These are phyloP conservation scores for Aquilaria agallochum DNA, from an alignment of 441 rosid species.

Conservation along the genomic window DNA sequence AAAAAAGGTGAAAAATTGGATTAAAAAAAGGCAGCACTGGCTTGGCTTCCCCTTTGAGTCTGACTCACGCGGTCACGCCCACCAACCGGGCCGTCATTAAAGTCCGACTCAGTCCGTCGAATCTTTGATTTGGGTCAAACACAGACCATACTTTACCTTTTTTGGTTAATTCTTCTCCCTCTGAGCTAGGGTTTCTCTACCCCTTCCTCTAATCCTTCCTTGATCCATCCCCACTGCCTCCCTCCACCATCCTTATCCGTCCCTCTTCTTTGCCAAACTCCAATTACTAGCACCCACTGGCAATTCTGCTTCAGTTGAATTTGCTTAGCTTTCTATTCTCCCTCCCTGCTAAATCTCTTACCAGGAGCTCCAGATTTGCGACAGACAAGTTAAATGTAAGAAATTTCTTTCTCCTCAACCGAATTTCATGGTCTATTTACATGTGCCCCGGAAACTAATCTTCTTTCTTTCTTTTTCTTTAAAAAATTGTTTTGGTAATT, in stretches of 20 bases:
- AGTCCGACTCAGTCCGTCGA: too few relatives aligned
- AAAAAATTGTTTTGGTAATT: neutral
- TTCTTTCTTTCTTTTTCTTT: neutral
- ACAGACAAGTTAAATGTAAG: slow-evolving; percentile 3
- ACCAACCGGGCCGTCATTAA: too few relatives aligned
- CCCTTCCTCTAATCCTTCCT: neutral
- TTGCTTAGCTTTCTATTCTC: neutral
- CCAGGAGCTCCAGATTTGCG: neutral
- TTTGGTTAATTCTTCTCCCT: neutral
- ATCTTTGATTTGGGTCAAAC: slow-evolving; percentile 1
- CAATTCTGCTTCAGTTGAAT: neutral
- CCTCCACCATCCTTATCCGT: neutral
- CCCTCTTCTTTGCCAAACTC: neutral
- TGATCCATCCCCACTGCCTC: neutral
- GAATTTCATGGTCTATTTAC: neutral
- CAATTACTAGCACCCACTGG: neutral
- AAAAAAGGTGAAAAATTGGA: too few relatives aligned
- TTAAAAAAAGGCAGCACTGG: too few relatives aligned
- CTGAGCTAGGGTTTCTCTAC: slow-evolving; percentile 4
- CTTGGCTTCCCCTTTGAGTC: too few relatives aligned
- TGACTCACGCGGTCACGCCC: too few relatives aligned
- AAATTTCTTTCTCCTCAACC: neutral
- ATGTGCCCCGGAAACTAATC: neutral
- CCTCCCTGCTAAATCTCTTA: neutral
- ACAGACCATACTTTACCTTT: neutral